These are phyloP conservation scores for Colletotrichum echinochloae DNA, from an alignment of 2,329 filamentous ascomycete genomes.

Conservation along the genomic window DNA sequence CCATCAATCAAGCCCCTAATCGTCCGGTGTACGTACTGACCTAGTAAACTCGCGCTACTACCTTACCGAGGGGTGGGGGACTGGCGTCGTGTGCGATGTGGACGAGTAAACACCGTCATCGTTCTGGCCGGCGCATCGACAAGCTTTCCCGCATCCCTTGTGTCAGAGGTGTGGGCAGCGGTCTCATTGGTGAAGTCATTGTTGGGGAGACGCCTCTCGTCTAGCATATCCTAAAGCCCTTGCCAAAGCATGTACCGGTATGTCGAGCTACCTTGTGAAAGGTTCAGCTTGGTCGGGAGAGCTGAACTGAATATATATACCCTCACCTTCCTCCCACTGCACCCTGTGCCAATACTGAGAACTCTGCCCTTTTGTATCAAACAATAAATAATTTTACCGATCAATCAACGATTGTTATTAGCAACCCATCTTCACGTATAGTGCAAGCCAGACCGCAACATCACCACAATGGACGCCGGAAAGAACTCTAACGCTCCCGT, in stretches of 20 bases:
- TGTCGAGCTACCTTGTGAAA: slow-evolving; percentile 3
- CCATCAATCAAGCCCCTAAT: not conserved
- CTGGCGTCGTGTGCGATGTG: slow-evolving; percentile 4
- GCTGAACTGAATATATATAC: slow-evolving; percentile 36
- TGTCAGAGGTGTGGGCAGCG: slow-evolving; percentile 37
- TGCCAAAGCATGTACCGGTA: not conserved
- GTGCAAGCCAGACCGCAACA: not conserved
- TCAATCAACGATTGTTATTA: not conserved
- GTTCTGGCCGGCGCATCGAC: slow-evolving; percentile 32
- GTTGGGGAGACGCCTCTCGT: slow-evolving; percentile 5
- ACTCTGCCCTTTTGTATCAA: no score
- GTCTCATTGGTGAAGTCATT: slow-evolving; percentile 42
- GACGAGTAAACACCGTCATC: slow-evolving; percentile 34
- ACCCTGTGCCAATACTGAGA: no score
- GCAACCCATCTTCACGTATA: no score
- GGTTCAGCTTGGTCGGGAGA: slow-evolving; percentile 12
- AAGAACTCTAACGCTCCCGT: slow-evolving; percentile 30
- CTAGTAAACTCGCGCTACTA: not conserved
- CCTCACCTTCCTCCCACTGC: not conserved
- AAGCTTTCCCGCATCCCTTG: slow-evolving; percentile 42
- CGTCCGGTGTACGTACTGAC: slow-evolving; percentile 1
- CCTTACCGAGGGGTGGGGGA: not conserved
- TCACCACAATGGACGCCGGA: slow-evolving; percentile 34
- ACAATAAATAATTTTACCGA: not conserved
- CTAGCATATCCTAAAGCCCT: slow-evolving; percentile 14